Evolutionary conservation across 345 rosid genomes (phyloP).

Genomic region (Syzygium jambos): DNA sequence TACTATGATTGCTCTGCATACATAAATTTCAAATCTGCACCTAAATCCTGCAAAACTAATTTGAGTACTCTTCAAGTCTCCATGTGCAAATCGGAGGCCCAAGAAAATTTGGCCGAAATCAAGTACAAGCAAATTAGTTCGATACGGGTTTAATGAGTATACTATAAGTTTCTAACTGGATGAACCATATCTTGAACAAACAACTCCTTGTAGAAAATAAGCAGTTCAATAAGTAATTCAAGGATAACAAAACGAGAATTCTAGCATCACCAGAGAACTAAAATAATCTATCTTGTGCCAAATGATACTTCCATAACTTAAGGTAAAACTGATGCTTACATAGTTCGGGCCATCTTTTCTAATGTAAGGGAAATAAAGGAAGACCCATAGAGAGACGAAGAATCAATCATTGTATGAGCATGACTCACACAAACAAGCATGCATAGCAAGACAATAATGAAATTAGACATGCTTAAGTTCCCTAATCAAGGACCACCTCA

Average conservation of each 20-base stretch:
- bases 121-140: neutral
- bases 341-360: neutral
- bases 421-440: neutral
- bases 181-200: neutral
- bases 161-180: neutral
- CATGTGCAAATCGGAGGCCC: neutral
- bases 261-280: neutral
- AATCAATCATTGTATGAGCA: neutral
- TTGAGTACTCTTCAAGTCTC: neutral
- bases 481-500: conserved; percentile 36
- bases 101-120: neutral
- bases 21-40: neutral
- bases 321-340: neutral
- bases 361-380: neutral
- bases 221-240: neutral
- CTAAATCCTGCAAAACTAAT: neutral
- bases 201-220: neutral
- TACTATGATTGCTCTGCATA: neutral
- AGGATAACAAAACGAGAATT: neutral
- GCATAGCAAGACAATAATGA: neutral
- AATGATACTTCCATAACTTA: neutral
- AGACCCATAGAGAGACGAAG: neutral
- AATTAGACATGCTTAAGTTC: neutral
- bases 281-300: neutral
- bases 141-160: neutral